These are phyloP conservation scores for Echium plantagineum DNA, from an alignment of 257 asterid species.

Conservation along the genomic window DNA sequence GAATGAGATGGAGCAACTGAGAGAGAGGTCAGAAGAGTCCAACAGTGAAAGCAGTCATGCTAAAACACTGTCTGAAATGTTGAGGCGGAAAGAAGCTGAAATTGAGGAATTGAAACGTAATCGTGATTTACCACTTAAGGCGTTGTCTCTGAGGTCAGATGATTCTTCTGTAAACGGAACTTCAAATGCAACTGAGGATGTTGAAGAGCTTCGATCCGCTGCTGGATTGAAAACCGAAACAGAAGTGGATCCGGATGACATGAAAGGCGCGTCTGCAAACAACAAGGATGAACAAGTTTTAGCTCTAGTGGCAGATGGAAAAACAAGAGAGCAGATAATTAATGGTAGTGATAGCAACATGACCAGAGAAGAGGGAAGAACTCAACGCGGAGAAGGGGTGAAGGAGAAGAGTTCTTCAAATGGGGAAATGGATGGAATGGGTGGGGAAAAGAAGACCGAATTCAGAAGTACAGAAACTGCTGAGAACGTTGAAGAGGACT, in stretches of 20 bases:
- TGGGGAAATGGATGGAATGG: slow-evolving; percentile 4
- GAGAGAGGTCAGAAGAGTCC: slow-evolving; percentile 10
- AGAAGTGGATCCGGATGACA: slow-evolving; percentile 4
- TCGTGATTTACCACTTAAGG: slow-evolving; percentile 21
- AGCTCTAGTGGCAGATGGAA: slow-evolving; percentile 4
- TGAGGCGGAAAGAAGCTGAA: slow-evolving; percentile 27
- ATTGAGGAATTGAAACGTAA: slow-evolving; percentile 28
- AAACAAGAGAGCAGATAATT: slow-evolving; percentile 8
- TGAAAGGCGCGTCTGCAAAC: slow-evolving; percentile 2
- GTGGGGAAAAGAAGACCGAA: slow-evolving; percentile 2
- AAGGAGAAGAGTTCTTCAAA: slow-evolving; percentile 2
- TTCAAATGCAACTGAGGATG: slow-evolving; percentile 9
- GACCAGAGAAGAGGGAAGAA: slow-evolving; percentile 11
- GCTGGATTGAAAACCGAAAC: slow-evolving; percentile 5
- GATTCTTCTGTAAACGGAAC: slow-evolving; percentile 14
- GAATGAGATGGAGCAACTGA: slow-evolving; percentile 33
- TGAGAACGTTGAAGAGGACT: slow-evolving; percentile 1
- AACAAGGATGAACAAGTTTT: slow-evolving; percentile 1
- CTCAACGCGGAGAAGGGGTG: slow-evolving; percentile 6
- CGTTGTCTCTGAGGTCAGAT: slow-evolving; percentile 20
- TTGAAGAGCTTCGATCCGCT: neutral
- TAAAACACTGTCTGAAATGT: slow-evolving; percentile 20
- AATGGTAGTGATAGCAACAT: slow-evolving; percentile 6
- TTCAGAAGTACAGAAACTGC: neutral
- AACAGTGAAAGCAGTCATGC: slow-evolving; percentile 20